Evolutionary conservation across 371 early-diverging fungal species (phyloP).

Genomic region (Cokeromyces recurvatus): DNA sequence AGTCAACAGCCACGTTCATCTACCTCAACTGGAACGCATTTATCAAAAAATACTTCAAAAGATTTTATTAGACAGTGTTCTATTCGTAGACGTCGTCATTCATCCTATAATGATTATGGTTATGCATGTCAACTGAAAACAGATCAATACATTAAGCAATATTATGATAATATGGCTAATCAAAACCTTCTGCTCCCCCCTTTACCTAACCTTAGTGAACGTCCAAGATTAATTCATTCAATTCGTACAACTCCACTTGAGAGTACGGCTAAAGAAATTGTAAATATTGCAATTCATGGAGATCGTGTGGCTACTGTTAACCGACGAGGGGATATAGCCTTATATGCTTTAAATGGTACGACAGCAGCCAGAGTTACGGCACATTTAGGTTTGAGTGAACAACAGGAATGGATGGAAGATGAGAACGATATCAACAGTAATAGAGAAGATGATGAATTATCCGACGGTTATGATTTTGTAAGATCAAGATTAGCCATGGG

Average conservation of each 20-base stretch:
- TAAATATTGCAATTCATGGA: conserved; percentile 26
- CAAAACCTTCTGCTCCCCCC: neutral
- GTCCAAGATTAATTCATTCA: conserved; percentile 22
- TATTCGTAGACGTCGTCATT: conserved; percentile 23
- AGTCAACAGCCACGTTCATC: neutral
- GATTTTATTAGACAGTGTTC: conserved; percentile 17
- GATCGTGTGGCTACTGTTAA: conserved; percentile 37
- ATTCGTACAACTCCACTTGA: conserved; percentile 34
- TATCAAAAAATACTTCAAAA: conserved; percentile 5
- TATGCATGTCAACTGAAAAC: conserved; percentile 40
- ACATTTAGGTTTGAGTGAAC: neutral
- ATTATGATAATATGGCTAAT: neutral
- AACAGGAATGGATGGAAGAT: conserved; percentile 30
- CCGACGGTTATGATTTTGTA: conserved; percentile 44
- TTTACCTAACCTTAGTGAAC: conserved; percentile 18
- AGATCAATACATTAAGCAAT: conserved; percentile 32
- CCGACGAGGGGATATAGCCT: conserved; percentile 34
- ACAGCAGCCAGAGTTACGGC: conserved; percentile 28
- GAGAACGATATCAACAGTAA: too few relatives aligned
- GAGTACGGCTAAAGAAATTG: conserved; percentile 21
- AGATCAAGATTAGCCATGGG: conserved; percentile 35
- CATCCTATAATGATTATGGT: conserved; percentile 43
- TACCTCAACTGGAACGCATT: neutral
- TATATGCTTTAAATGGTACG: conserved; percentile 37
- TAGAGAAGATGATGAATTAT: conserved; percentile 37